Conservation (phyloP, 202 grass and related monocot species). For the Setaria italica region DNA sequence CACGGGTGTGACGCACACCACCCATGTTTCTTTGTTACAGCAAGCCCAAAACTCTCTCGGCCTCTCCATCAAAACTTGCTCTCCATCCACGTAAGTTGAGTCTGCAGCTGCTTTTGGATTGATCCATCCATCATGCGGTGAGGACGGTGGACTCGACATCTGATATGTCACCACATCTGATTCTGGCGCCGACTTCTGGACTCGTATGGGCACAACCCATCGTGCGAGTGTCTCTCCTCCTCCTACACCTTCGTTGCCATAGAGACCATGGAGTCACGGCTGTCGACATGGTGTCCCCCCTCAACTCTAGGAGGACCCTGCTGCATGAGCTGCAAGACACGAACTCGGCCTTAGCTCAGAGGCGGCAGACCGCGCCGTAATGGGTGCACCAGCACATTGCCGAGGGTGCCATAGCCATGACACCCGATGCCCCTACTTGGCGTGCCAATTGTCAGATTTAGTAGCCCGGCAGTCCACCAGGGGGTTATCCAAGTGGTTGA, state of each 20-base stretch:
- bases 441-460: too few species aligned
- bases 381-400: constrained; percentile 46
- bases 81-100: too few species aligned
- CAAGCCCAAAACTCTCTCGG: too few species aligned
- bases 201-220: not conserved
- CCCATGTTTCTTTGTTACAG: too few species aligned
- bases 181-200: not conserved
- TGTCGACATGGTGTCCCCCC: not conserved
- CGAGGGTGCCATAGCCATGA: not conserved
- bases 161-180: not conserved
- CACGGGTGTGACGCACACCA: too few species aligned
- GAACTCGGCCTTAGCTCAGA: constrained; percentile 36
- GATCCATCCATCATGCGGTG: not conserved
- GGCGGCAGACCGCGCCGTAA: constrained; percentile 44
- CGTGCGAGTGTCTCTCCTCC: not conserved
- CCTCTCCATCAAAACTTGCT: too few species aligned
- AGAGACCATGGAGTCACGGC: not conserved
- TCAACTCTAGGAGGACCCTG: constrained; percentile 41
- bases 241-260: not conserved
- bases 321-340: constrained; percentile 48
- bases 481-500: too few species aligned
- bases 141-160: constrained; percentile 45
- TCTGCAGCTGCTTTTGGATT: not conserved
- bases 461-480: too few species aligned
- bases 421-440: not conserved